A percentile compares a stretch with the other conserved stretches of the same genome.
Conservation (phyloP, 495 filamentous ascomycete species). For the Astrothelium macrocarpum region DNA sequence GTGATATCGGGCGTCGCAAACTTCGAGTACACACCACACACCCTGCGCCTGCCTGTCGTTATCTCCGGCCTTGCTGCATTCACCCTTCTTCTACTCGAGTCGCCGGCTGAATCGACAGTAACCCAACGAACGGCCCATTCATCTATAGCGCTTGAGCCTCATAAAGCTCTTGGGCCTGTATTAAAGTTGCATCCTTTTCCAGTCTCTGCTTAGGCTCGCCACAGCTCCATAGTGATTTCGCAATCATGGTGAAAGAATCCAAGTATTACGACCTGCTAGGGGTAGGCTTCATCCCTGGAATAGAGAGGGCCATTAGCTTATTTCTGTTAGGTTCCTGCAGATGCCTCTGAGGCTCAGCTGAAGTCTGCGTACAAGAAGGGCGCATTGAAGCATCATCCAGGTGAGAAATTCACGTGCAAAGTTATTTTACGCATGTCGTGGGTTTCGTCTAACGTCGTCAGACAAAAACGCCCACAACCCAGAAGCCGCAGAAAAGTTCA, state of each 20-base stretch:
- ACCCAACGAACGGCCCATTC: no score
- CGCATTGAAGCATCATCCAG: conserved; percentile 84
- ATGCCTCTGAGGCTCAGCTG: conserved; percentile 64
- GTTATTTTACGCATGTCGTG: neutral
- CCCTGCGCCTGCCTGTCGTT: neutral
- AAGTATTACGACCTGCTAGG: conserved; percentile 80
- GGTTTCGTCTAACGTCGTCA: conserved; percentile 28
- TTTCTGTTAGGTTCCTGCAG: conserved; percentile 54
- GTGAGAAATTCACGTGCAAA: conserved; percentile 39
- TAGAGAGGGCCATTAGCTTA: conserved; percentile 12
- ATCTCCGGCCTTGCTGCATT: neutral
- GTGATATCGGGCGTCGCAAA: neutral
- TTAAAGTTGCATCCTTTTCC: neutral
- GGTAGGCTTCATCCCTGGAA: conserved; percentile 42
- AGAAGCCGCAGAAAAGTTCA: conserved; percentile 92
- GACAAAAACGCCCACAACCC: conserved; percentile 96
- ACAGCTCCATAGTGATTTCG: neutral
- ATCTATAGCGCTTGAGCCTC: neutral
- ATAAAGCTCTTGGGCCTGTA: neutral
- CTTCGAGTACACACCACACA: neutral
- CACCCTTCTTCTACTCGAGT: neutral
- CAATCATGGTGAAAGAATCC: conserved; percentile 77
- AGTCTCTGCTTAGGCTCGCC: neutral
- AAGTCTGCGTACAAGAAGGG: conserved; percentile 87
- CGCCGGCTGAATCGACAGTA: neutral